These are phyloP conservation scores for Saccharomycopsis sp. DNA, from an alignment of 805 yeast genomes.

Conservation along the genomic window DNA sequence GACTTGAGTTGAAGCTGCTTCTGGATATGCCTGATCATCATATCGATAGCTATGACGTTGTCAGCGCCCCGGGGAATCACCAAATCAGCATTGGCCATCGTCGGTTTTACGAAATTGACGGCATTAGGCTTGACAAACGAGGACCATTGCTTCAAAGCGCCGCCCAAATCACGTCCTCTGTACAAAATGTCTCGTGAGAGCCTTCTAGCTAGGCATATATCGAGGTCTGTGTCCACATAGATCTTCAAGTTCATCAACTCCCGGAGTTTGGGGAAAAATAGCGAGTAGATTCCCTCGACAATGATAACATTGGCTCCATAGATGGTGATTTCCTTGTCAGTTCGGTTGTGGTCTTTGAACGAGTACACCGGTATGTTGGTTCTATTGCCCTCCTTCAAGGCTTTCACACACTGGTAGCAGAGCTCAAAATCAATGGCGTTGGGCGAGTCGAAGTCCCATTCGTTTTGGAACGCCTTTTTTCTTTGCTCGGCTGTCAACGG, in stretches of 20 bases:
- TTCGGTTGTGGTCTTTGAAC: constrained; percentile 52
- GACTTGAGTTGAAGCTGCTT: constrained; percentile 65
- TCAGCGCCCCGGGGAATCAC: constrained; percentile 89
- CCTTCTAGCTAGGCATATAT: constrained; percentile 85
- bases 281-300: constrained; percentile 84
- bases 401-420: constrained; percentile 52
- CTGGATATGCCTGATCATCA: constrained; percentile 73
- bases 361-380: constrained; percentile 67
- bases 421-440: constrained; percentile 75
- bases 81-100: constrained; percentile 74
- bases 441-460: constrained; percentile 85
- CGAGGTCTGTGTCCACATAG: constrained; percentile 91
- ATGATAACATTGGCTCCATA: constrained; percentile 94
- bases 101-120: constrained; percentile 64
- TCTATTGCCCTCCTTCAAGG: constrained; percentile 63
- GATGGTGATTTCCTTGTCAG: constrained; percentile 59
- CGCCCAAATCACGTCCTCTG: constrained; percentile 77
- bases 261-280: constrained; percentile 61
- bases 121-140: constrained; percentile 89
- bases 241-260: constrained; percentile 79
- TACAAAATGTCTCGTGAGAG: constrained; percentile 78
- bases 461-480: constrained; percentile 53
- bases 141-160: constrained; percentile 87
- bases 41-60: constrained; percentile 57
- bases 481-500: constrained; percentile 62